phyloP scores from a whole-genome alignment of 352 stramenopile genomes.

The Globisporangium spiculum region DNA sequence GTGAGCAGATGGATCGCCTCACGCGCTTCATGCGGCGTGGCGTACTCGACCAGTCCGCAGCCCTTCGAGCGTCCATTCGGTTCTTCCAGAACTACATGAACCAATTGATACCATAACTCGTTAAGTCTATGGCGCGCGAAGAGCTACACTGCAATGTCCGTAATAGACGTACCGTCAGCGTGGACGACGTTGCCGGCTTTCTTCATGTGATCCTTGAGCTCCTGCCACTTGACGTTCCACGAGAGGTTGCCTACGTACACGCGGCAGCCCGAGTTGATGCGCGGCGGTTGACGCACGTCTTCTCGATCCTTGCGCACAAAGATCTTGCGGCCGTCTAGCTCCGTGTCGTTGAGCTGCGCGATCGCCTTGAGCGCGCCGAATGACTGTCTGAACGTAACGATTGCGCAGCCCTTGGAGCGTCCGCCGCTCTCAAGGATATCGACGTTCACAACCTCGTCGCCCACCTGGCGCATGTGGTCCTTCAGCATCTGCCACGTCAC shows the following conservation, averaged over 20 bases:
- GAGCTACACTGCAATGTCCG: neutral
- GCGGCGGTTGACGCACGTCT: conserved; percentile 25
- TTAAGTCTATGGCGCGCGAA: neutral
- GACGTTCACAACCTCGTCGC: conserved; percentile 63
- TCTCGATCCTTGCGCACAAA: conserved; percentile 95
- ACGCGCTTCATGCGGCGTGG: conserved; percentile 66
- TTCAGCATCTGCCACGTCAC: conserved; percentile 83
- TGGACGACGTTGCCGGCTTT: conserved; percentile 77
- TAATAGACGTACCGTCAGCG: conserved; percentile 47
- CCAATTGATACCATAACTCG: neutral
- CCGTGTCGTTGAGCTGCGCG: conserved; percentile 85
- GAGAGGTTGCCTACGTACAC: conserved; percentile 92
- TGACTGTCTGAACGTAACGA: conserved; percentile 90
- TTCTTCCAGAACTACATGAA: conserved; percentile 63
- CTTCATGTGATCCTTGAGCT: conserved; percentile 96
- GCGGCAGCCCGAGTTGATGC: conserved; percentile 44
- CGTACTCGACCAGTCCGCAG: conserved; percentile 77
- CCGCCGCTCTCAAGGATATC: conserved; percentile 63
- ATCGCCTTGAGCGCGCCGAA: conserved; percentile 87
- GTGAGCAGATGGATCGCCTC: conserved; percentile 89
- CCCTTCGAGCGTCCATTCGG: conserved; percentile 89
- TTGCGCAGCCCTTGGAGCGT: conserved; percentile 90
- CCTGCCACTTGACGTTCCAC: conserved; percentile 92
- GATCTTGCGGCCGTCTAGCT: conserved; percentile 91
- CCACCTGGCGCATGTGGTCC: conserved; percentile 68